Percentiles rank a stretch among this genome's conserved stretches.
These are phyloP conservation scores for Polytolypa hystricis DNA, from an alignment of 2,329 filamentous ascomycete species.

Conservation along the genomic window DNA sequence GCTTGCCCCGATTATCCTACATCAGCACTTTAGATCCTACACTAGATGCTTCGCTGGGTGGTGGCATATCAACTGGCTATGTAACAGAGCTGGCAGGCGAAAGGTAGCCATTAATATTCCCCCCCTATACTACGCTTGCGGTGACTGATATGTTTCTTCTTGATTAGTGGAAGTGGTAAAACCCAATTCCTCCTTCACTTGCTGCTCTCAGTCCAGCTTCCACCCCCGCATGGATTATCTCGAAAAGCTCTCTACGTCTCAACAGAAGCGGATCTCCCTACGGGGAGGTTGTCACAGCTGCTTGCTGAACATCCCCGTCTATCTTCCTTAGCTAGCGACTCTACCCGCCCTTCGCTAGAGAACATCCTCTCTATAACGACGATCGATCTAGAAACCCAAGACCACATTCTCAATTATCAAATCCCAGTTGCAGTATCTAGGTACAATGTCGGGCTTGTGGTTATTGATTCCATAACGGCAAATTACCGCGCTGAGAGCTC, in stretches of 20 bases:
- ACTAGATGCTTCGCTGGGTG: conserved; percentile 61
- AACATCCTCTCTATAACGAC: conserved; percentile 70
- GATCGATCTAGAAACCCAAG: conserved; percentile 84
- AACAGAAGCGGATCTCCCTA: conserved; percentile 78
- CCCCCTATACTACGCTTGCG: conserved; percentile 2
- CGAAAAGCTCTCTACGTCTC: conserved; percentile 84
- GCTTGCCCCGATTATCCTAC: conserved; percentile 29
- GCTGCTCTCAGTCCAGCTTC: conserved; percentile 73
- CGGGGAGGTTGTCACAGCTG: conserved; percentile 69
- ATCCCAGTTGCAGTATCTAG: conserved; percentile 72
- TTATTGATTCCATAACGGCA: conserved; percentile 85
- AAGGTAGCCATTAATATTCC: conserved; percentile 43
- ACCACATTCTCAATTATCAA: conserved; percentile 88
- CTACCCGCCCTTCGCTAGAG: conserved; percentile 54
- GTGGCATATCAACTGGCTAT: conserved; percentile 69
- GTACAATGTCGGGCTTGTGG: conserved; percentile 66
- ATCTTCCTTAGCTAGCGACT: conserved; percentile 25
- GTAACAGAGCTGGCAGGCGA: conserved; percentile 87
- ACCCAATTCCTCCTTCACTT: conserved; percentile 84
- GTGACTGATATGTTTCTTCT: conserved; percentile 8
- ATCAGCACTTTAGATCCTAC: conserved; percentile 72
- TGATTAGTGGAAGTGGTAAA: conserved; percentile 68
- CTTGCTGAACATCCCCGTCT: conserved; percentile 56
- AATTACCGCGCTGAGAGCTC: conserved; percentile 81
- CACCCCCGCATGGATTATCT: conserved; percentile 57